Evolutionary conservation across 2,329 filamentous ascomycete genomes (phyloP), one percentile per base, ranked within the genome.

Genomic region (Trichoderma sp.): DNA sequence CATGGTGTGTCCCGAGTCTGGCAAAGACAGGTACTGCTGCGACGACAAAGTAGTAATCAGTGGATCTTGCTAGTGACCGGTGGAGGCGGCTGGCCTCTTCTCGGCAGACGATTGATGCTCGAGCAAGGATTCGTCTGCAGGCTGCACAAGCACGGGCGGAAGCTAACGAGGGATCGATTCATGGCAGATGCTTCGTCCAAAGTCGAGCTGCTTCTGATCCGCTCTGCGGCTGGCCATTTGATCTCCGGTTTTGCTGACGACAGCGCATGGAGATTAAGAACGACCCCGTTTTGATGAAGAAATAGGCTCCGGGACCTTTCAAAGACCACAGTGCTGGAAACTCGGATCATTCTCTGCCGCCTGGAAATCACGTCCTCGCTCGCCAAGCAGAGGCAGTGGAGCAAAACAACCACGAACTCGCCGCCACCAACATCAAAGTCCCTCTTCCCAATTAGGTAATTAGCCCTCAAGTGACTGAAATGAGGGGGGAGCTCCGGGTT

Each of bases 21-120:
- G 55, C 49, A 35, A 53, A 49, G 19, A 49, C 47, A 49, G 47
- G 47, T 24, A 49, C 47, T 49, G 61, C 37, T 14, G 55, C 27
- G 5, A 16, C 40, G 16, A n/a, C 16, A 24, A 37, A 47, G 49
- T 11, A 57, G 24, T n/a, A 43, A 43, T 43, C 40, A 10, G 35
- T 29, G 31, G 33, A 56, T 27, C n/a, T 61, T 35, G 60, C 33
- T 67, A 61, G 62, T 27, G 35, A 43, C 37, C 40, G 59, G 62
- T 47, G 59, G 65, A 19, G 56, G 65, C 55, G 43, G 27, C 3
- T 53, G 29, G 66, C 52, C 47, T 57, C 67, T 58, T 65, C 47
- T 56, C 67, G 67, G 67, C 52, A 69, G 67, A 69, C 67, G 52
- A 37, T 35, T 55, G 49, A 68, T 53, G 49, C 53, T 61, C 31